A percentile compares a stretch with the other conserved stretches of the same genome.
These are phyloP conservation scores for Wallacemonas rigidus DNA, from an alignment of 208 protist species.

Conservation along the genomic window DNA sequence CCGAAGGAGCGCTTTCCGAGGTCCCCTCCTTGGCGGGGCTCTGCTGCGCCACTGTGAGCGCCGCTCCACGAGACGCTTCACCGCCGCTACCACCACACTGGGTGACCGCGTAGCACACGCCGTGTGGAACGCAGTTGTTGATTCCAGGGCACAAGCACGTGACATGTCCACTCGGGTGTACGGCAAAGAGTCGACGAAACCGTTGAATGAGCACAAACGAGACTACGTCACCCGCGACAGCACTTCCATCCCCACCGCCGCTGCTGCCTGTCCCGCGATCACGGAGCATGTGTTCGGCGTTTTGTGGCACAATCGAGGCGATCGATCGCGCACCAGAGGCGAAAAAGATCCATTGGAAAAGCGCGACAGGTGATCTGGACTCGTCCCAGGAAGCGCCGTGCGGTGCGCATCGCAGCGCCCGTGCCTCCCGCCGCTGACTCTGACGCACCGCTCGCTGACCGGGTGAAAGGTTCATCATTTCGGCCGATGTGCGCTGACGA, in stretches of 20 bases:
- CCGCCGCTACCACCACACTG: neutral
- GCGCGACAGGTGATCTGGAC: conserved; percentile 17
- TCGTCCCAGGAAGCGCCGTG: neutral
- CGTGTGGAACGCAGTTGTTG: conserved; percentile 22
- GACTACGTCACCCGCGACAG: neutral
- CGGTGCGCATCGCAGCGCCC: neutral
- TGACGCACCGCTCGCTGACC: conserved; percentile 1
- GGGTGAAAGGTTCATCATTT: conserved; percentile 11
- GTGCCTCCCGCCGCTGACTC: conserved; percentile 14
- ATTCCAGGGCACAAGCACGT: conserved; percentile 39
- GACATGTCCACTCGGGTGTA: conserved; percentile 35
- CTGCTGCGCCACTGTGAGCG: too few species aligned
- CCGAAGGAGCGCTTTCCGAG: neutral
- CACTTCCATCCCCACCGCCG: neutral
- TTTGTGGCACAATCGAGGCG: neutral
- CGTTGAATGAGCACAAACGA: conserved; percentile 42
- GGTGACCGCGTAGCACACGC: conserved; percentile 8
- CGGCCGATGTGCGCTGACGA: conserved; percentile 5
- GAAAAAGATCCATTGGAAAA: conserved; percentile 29
- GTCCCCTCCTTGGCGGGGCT: too few species aligned
- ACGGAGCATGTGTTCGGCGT: neutral
- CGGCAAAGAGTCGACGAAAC: conserved; percentile 27
- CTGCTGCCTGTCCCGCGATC: neutral
- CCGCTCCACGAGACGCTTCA: neutral
- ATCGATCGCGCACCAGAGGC: conserved; percentile 1